These are phyloP conservation scores for Taphrina flavorubra DNA, from an alignment of 1,139 yeast species.

Conservation along the genomic window DNA sequence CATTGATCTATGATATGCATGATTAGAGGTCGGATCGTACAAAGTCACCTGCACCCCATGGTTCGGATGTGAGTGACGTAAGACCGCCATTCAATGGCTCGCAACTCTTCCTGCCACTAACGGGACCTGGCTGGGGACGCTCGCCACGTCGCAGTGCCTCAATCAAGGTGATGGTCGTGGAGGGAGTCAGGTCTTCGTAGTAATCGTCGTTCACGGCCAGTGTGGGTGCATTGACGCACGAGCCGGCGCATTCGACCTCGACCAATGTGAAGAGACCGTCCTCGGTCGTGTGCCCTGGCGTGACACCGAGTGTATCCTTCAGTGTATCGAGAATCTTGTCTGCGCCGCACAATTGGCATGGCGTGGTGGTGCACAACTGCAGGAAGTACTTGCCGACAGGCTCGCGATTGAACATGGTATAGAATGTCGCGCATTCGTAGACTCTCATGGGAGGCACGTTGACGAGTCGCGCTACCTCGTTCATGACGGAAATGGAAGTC, in stretches of 20 bases:
- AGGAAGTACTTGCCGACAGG: constrained; percentile 87
- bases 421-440: constrained; percentile 90
- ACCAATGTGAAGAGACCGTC: constrained; percentile 81
- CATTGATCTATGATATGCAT: not conserved
- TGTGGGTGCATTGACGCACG: constrained; percentile 92
- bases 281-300: constrained; percentile 79
- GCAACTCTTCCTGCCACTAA: constrained; percentile 69
- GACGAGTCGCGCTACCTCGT: constrained; percentile 82
- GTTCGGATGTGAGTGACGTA: constrained; percentile 38
- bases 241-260: constrained; percentile 91
- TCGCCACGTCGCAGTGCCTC: constrained; percentile 71
- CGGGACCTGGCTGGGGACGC: constrained; percentile 69
- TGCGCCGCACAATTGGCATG: constrained; percentile 84
- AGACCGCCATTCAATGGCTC: constrained; percentile 59
- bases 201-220: constrained; percentile 82
- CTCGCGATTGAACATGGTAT: constrained; percentile 87
- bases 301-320: constrained; percentile 64
- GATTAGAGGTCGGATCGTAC: constrained; percentile 40
- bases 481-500: constrained; percentile 89
- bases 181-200: constrained; percentile 80
- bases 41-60: constrained; percentile 40
- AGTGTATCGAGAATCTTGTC: constrained; percentile 78
- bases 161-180: constrained; percentile 66
- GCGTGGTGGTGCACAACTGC: constrained; percentile 89
- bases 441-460: constrained; percentile 97